Percentiles rank a stretch among this genome's conserved stretches.
Evolutionary conservation across 148 eudicot genomes (phyloP).

Genomic region (Amaranthus palmeri): DNA sequence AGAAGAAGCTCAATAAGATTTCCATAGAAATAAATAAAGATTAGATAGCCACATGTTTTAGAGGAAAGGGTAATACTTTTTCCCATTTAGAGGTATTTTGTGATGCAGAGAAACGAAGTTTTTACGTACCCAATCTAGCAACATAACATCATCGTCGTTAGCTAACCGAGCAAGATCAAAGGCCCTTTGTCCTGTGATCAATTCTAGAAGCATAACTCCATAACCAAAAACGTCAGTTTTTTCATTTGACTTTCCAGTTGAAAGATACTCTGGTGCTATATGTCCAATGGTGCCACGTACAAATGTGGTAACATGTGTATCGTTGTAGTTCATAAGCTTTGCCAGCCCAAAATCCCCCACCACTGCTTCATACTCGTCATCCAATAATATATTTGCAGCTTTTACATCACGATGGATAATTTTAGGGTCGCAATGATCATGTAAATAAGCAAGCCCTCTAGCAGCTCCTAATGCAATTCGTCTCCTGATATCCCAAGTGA

Average conservation of each 20-base stretch:
- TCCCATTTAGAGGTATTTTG: not conserved
- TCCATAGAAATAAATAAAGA: no score
- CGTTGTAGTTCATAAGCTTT: constrained; percentile 48
- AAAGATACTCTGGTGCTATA: constrained; percentile 49
- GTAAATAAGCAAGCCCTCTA: constrained; percentile 46
- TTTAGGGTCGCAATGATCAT: constrained; percentile 46
- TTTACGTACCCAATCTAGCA: constrained; percentile 45
- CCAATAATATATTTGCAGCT: constrained; percentile 45
- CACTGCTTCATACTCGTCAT: constrained; percentile 47
- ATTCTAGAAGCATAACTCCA: constrained; percentile 52
- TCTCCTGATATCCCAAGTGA: constrained; percentile 37
- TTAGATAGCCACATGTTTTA: not conserved
- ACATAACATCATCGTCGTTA: constrained; percentile 51
- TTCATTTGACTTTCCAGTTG: constrained; percentile 51
- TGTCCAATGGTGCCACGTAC: constrained; percentile 50
- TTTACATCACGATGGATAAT: constrained; percentile 51
- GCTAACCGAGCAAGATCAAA: constrained; percentile 58
- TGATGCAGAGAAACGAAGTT: not conserved
- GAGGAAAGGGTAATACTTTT: no score
- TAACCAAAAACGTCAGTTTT: constrained; percentile 54
- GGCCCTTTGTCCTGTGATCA: constrained; percentile 53
- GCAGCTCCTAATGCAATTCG: constrained; percentile 44
- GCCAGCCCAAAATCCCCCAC: constrained; percentile 49
- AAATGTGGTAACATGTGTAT: constrained; percentile 48
- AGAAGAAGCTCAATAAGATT: no score